These are phyloP conservation scores for Suillus hirtellus DNA, from an alignment of 768 basidiomycete genomes.

Conservation along the genomic window DNA sequence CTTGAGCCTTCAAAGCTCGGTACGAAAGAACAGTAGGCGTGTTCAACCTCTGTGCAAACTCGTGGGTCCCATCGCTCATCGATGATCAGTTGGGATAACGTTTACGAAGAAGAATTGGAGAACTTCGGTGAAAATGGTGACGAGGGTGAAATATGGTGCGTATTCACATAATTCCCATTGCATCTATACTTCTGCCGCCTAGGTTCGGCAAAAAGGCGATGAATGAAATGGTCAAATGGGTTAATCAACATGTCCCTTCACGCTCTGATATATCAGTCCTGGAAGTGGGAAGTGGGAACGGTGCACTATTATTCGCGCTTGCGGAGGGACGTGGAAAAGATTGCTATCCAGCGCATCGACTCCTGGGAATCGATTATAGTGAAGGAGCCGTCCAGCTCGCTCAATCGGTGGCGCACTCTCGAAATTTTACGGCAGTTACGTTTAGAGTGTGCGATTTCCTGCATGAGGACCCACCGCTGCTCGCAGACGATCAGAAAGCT, in stretches of 20 bases:
- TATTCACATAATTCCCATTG: constrained; percentile 4
- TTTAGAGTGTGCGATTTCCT: constrained; percentile 72
- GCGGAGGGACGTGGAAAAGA: constrained; percentile 43
- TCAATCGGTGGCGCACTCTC: constrained; percentile 50
- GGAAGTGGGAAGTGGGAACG: constrained; percentile 83
- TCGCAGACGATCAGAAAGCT: constrained; percentile 16
- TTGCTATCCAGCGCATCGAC: constrained; percentile 52
- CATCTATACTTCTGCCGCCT: neutral
- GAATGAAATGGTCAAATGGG: constrained; percentile 82
- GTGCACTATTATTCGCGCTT: constrained; percentile 71
- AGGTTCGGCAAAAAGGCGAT: constrained; percentile 83
- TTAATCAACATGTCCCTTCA: constrained; percentile 52
- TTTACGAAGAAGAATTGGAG: constrained; percentile 67
- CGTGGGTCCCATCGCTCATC: constrained; percentile 5
- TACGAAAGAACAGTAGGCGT: constrained; percentile 72
- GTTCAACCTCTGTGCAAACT: neutral
- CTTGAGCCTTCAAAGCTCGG: constrained; percentile 75
- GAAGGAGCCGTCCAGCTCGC: constrained; percentile 67
- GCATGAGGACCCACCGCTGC: constrained; percentile 44
- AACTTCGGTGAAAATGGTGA: constrained; percentile 80
- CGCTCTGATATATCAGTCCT: constrained; percentile 51
- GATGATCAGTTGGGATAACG: constrained; percentile 67
- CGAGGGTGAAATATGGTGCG: constrained; percentile 84
- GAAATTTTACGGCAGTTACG: constrained; percentile 41
- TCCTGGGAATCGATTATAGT: constrained; percentile 80